Base-by-base conservation (phyloP, 768 basidiomycete species). In the Lyophyllum decastes region DNA sequence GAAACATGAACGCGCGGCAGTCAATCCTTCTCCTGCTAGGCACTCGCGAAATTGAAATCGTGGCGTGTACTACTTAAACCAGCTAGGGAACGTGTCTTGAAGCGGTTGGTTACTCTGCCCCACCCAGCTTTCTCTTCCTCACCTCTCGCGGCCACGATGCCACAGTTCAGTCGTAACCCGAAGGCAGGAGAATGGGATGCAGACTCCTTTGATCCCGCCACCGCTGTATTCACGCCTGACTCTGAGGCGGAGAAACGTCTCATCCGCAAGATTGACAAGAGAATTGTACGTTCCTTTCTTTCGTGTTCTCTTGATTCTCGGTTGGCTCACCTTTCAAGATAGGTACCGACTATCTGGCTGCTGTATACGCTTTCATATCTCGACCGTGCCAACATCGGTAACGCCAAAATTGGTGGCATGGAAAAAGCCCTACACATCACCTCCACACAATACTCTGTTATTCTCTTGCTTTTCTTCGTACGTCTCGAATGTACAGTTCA, bases 401-500 rank as follows among this genome's bases (percentile, higher is more conserved):
- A 51, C 21, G 49, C 49, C n/a, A 51, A 51, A 25, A 40, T 38
- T 7, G 49, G 49, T 25, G 49, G 60, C 14, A 58, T 64, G 60
- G 57, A 51, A 46, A 34, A 22, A 9, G 60, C 52, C 14, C 60
- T 63, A 12, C 24, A 44, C 2, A 54, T 58, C 16, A 58, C 52
- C n/a, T 58, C 55, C 16, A 59, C 16, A 5, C 60, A 64, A 22
- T 61, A 61, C 53, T 64, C 60, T n/a, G 40, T 61, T 38, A 47
- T 61, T 24, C 53, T 64, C 5, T 60, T 61, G 1, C 41, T 61
- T 25, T 61, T 61, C 54, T 58, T 61, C 57, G 57, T 62, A 34
- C 22, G 60, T 52, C 16, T 10, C 21, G 2, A 19, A n/a, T n/a
- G 6, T 5, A 2, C 40, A 2, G 17, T 19, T 1, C 10, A 16